phyloP scores from a whole-genome alignment of 164 flowering plant genomes.

The Magnolia changhungtana region DNA sequence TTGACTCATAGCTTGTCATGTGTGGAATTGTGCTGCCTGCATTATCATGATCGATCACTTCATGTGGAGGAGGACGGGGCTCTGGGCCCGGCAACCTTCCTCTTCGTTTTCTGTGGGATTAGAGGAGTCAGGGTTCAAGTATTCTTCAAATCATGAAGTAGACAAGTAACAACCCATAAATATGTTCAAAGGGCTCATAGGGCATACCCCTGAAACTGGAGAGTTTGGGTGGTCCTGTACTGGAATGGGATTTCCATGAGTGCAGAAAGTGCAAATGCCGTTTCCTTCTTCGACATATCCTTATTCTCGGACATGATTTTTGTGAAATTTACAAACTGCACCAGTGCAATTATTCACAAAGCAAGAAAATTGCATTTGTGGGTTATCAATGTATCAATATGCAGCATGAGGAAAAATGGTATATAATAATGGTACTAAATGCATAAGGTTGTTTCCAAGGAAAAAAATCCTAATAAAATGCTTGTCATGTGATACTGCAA shows the following conservation, averaged over 20 bases:
- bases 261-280: slow-evolving; percentile 87
- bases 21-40: slow-evolving; percentile 26
- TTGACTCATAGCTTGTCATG: slow-evolving; percentile 17
- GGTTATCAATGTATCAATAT: too few relatives aligned
- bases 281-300: slow-evolving; percentile 56
- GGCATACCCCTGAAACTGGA: slow-evolving; percentile 40
- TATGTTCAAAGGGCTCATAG: slow-evolving; percentile 4
- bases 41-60: slow-evolving; percentile 57
- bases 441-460: too few relatives aligned
- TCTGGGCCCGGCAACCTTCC: slow-evolving; percentile 21
- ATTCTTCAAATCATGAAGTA: background rate
- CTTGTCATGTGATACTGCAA: too few relatives aligned
- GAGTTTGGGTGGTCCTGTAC: slow-evolving; percentile 58
- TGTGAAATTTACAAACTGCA: slow-evolving; percentile 92
- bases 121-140: background rate
- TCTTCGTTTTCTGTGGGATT: slow-evolving; percentile 21
- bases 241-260: slow-evolving; percentile 92
- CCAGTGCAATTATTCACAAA: background rate
- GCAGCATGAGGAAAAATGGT: too few relatives aligned
- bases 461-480: too few relatives aligned
- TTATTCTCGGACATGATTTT: slow-evolving; percentile 72
- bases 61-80: slow-evolving; percentile 76
- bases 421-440: too few relatives aligned
- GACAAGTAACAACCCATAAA: background rate
- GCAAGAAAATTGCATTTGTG: background rate